These are phyloP conservation scores for Bombardia bombarda DNA, from an alignment of 495 filamentous ascomycete genomes.

Conservation along the genomic window DNA sequence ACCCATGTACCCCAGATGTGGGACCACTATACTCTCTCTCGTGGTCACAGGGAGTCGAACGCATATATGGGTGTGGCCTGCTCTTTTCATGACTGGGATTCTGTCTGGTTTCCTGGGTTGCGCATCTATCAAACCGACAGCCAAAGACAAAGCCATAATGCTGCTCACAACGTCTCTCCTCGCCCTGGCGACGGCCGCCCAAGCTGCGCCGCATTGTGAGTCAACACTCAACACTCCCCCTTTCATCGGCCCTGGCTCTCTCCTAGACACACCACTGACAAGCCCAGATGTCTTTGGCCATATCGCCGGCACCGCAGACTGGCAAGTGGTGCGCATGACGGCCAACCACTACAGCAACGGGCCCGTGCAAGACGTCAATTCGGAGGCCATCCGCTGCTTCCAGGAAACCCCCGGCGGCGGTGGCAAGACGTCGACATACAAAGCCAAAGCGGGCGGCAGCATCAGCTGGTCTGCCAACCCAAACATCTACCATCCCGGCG, in stretches of 20 bases:
- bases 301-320: conserved; percentile 18
- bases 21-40: no score
- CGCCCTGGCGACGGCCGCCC: background rate
- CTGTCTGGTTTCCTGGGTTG: no score
- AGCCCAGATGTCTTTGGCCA: conserved; percentile 23
- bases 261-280: background rate
- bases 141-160: conserved; percentile 1
- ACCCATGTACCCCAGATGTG: no score
- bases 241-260: no score
- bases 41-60: no score
- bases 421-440: conserved; percentile 29
- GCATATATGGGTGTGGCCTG: no score
- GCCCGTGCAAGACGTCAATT: conserved; percentile 35
- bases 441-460: conserved; percentile 31
- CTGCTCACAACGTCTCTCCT: background rate
- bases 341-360: conserved; percentile 33
- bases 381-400: conserved; percentile 38
- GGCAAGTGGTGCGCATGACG: conserved; percentile 30
- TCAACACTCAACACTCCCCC: background rate
- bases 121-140: no score
- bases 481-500: conserved; percentile 34
- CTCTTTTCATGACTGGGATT: no score
- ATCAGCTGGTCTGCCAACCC: conserved; percentile 35
- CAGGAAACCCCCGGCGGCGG: conserved; percentile 27
- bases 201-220: background rate